These are phyloP conservation scores for Croton laevigatus DNA, from an alignment of 441 rosid genomes.

Conservation along the genomic window DNA sequence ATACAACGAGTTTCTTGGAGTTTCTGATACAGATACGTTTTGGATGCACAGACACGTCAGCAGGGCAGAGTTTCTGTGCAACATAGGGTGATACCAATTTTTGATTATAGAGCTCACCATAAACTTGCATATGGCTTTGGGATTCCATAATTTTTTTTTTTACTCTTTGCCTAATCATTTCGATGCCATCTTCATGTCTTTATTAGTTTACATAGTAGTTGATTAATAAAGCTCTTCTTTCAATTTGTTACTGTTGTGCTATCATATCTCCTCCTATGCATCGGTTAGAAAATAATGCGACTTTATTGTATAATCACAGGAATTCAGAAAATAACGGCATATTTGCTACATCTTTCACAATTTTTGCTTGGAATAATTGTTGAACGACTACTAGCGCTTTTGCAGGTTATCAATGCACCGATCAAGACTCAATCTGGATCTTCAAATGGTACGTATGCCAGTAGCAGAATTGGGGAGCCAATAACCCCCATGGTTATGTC, in stretches of 20 bases:
- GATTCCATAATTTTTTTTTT: background rate
- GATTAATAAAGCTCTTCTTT: background rate
- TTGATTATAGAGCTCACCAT: background rate
- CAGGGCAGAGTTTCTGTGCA: no score
- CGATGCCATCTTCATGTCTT: background rate
- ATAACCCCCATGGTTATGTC: conserved; percentile 21
- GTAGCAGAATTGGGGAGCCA: conserved; percentile 20
- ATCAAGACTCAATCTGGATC: conserved; percentile 26
- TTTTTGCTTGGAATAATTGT: background rate
- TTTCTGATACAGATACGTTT: no score
- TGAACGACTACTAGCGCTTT: background rate
- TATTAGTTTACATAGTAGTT: background rate
- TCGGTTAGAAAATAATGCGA: background rate
- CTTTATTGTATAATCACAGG: background rate
- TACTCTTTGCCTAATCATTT: background rate
- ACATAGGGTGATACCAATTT: background rate
- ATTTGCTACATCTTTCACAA: background rate
- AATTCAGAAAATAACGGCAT: background rate
- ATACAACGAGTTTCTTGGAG: no score
- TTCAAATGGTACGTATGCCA: conserved; percentile 10
- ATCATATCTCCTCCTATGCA: no score
- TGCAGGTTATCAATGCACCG: conserved; percentile 41
- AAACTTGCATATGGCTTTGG: background rate
- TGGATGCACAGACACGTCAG: no score
- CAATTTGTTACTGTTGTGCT: background rate